Evolutionary conservation across 139 green algal species (phyloP), one percentile per base, ranked within the genome.

Genomic region (Closterium sp.): DNA sequence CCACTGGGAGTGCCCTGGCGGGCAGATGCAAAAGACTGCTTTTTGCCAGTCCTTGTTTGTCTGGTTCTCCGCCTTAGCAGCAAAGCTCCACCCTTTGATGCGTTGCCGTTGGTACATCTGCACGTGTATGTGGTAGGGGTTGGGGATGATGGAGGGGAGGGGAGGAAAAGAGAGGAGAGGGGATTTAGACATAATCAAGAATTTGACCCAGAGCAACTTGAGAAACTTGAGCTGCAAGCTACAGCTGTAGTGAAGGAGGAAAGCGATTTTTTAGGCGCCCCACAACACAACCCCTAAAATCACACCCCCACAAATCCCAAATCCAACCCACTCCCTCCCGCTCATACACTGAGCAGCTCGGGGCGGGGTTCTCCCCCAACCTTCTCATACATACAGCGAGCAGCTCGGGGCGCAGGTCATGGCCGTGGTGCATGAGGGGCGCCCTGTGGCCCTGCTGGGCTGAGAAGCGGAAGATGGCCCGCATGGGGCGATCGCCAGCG

Each of bases 1-100:
- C 90, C 90, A 93, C 32, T 93, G 90, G 17, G 90, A 93, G 29
- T 93, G 90, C 13, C 90, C 90, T 0, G 90, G 85, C 45, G 90
- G 90, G 13, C 85, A 27, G 29, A 91, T 79, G 30, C 90, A 93
- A 31, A 93, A 93, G 34, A 86, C 29, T 4, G 85, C 28, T 10
- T 31, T 31, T 7, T 22, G 29, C 90, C 90, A 93, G 19, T 93
- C 90, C 24, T 32, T 31, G 45, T 31, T 93, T n/a, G 85, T 91
- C 9, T 85, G 24, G n/a, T 50, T 19, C 30, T 93, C 90, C 24
- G 27, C 62, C 85, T 93, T 93, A 10, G 70, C 90, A 9, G 19
- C 70, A 9, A 93, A 91, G 31, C 79, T 86, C 90, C 90, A 93
- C 24, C 90, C 90, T 4, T 24, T 28, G 34, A 89, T 38, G 10